These are phyloP conservation scores for Aspergillus egyptiacus DNA, from an alignment of 495 filamentous ascomycete genomes.

Conservation along the genomic window DNA sequence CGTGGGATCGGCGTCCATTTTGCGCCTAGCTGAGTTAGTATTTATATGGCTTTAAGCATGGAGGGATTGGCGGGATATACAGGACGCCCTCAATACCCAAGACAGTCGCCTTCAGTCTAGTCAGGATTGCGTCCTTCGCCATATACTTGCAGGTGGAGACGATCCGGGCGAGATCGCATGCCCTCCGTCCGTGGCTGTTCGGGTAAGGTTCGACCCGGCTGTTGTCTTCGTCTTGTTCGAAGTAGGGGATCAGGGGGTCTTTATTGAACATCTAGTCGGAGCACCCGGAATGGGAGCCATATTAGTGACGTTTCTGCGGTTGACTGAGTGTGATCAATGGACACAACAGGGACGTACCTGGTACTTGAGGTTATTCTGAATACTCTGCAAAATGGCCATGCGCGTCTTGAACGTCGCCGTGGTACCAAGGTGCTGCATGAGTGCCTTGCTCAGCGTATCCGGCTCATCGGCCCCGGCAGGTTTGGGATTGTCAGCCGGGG, in stretches of 20 bases:
- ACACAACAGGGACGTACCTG: too few relatives aligned
- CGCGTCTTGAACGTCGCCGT: not conserved
- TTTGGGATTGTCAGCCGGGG: not conserved
- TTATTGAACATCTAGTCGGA: conserved; percentile 6
- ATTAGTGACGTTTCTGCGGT: not conserved
- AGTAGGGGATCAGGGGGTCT: not conserved
- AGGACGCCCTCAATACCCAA: conserved; percentile 1
- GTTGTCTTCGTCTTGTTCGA: not conserved
- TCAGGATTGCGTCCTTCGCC: not conserved
- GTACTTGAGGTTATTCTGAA: conserved; percentile 6
- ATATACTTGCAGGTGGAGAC: conserved; percentile 3
- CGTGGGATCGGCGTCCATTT: not conserved
- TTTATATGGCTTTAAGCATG: not conserved
- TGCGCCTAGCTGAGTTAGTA: not conserved
- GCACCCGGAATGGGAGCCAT: not conserved
- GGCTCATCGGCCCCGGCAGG: not conserved
- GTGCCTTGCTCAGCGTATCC: not conserved
- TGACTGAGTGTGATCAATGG: not conserved
- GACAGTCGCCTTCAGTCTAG: not conserved
- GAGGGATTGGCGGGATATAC: not conserved
- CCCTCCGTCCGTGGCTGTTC: not conserved
- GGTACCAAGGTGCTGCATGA: conserved; percentile 6
- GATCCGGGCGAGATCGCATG: conserved; percentile 4
- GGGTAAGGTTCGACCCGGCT: not conserved
- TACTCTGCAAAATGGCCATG: not conserved